Evolutionary conservation across 2,329 filamentous ascomycete genomes (phyloP), one percentile per base, ranked within the genome.

Genomic region (Elsinoe batatas): DNA sequence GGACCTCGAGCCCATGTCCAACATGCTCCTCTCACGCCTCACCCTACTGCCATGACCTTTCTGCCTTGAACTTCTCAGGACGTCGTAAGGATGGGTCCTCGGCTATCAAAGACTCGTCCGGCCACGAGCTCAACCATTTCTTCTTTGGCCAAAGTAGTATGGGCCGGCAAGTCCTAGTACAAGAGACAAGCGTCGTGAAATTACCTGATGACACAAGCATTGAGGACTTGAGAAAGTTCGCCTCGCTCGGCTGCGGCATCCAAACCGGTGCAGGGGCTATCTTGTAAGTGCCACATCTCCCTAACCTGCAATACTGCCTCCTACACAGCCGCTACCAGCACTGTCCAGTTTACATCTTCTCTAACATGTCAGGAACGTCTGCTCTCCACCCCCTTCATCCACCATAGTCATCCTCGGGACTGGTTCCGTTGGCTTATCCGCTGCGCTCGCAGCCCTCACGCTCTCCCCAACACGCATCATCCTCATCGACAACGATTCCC

Each of bases 111-210:
- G 59, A 59, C 46, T 58, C 56, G 3, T 42, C 47, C 1, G 56
- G 57, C 22, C 56, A 56, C 15, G 30, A 30, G 57, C 61, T 65
- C 22, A 61, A 58, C 15, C 61, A 58, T 26, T 61, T 63, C 35
- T 65, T 64, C 58, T 65, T 64, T 40, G 63, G 64, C 1, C 64
- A 64, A 32, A 62, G 59, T 5, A 61, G 59, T 44, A 64, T 65
- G 54, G 59, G 59, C 10, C 63, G 61, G 10, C 37, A 60, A 26
- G 61, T 58, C 20, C 37, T 64, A 12, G 61, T 61, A 6, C 62
- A 63, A 35, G 61, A 64, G 46, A 60, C 57, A 20, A 61, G 58
- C 6, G 56, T 64, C 3, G 51, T 64, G 5, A 60, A 61, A 11
- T 61, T 56, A 0, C 61, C 58, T 17, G 51, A 54, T 20, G 56